These are phyloP conservation scores for Helicostylum pulchrum DNA, from an alignment of 192 early-diverging fungal species.

Conservation along the genomic window DNA sequence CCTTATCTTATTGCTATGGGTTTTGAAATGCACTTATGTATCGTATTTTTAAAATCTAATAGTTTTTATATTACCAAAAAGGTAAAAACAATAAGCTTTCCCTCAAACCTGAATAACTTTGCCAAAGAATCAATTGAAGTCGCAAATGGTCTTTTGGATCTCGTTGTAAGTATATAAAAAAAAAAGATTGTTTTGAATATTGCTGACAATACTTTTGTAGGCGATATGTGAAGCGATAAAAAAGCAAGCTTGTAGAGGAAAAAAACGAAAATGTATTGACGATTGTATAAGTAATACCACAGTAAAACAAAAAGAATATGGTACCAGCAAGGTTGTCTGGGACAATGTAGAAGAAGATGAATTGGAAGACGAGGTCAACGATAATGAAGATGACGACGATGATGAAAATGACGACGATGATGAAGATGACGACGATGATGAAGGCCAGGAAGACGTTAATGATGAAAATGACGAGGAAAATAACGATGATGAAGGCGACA, in stretches of 20 bases:
- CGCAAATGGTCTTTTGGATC: constrained; percentile 15
- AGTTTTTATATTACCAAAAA: constrained; percentile 10
- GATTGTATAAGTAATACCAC: constrained; percentile 2
- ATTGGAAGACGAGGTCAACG: neutral
- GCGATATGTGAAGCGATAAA: constrained; percentile 8
- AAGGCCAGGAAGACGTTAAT: neutral
- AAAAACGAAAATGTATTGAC: constrained; percentile 1
- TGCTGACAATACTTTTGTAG: constrained; percentile 13
- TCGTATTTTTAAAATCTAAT: neutral
- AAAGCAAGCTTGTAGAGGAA: constrained; percentile 9
- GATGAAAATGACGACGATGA: neutral
- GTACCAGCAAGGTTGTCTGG: constrained; percentile 7
- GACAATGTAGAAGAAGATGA: constrained; percentile 1
- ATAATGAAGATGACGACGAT: constrained; percentile 1
- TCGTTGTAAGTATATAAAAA: constrained; percentile 13
- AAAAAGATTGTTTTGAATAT: constrained; percentile 18
- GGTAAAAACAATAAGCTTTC: constrained; percentile 7
- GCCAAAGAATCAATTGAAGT: constrained; percentile 8
- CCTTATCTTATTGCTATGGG: constrained; percentile 16
- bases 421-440: neutral
- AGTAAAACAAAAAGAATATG: constrained; percentile 5
- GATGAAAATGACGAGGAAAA: too few relatives aligned
- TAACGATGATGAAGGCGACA: constrained; percentile 6
- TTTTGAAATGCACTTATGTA: constrained; percentile 16
- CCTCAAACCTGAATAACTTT: neutral